Base-by-base conservation (phyloP, 2,329 filamentous ascomycete genomes). In the Cercospora brassicicola region DNA sequence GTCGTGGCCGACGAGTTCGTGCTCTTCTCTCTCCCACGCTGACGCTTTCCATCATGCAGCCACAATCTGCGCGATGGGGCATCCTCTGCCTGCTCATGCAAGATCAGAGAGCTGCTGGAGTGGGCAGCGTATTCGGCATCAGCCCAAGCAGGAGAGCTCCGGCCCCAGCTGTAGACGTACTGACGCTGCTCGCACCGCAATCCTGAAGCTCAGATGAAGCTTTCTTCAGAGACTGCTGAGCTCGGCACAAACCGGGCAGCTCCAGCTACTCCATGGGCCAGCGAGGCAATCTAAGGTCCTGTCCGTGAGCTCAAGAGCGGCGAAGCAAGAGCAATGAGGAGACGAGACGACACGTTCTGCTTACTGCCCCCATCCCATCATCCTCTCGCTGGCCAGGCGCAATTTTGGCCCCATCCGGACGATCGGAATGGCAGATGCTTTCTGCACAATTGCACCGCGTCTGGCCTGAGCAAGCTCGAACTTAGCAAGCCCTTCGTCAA, bases 371-470 rank as follows among this genome's bases (percentile, higher is more conserved):
- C 31, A 33, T 39, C 33, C 13, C 33, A 39, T 15, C 33, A 39
- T 15, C 13, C 33, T 13, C 33, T 15, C 33, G 33, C 33, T 15
- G 13, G 33, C 33, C 55, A 57, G n/a, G 15, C 15, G 31, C 31
- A 20, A 33, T 11, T 31, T n/a, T 51, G 23, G n/a, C 26, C n/a
- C 15, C 59, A 30, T n/a, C 59, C 61, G 45, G 61, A 63, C 61
- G 45, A 63, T 63, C 61, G 61, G 61, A 63, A 55, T 55, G 9
- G 23, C 59, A 45, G 5, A 28, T 36, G 59, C 59, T 53, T 33
- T 20, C 42, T 33, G 61, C 48, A 55, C 61, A 26, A 18, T 42
- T 63, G 45, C n/a, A 63, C 11, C 15, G 28, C 55, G 9, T 59
- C n/a, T 18, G 55, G 28, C 8, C 20, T 31, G 11, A 26, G 28